phyloP scores from a whole-genome alignment of 2,329 filamentous ascomycete genomes.

The Lecanoromycetidae sp. region DNA sequence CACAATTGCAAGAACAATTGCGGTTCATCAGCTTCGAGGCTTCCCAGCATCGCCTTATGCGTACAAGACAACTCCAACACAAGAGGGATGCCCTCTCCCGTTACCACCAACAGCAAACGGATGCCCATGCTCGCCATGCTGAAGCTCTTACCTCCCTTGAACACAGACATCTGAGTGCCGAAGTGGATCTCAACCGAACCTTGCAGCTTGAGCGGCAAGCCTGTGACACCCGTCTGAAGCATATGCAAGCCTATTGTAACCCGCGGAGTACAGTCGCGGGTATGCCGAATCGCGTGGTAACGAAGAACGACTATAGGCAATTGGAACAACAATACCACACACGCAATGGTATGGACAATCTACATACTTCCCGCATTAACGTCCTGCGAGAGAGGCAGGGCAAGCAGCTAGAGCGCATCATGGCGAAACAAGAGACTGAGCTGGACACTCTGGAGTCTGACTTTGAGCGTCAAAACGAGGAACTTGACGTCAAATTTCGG shows the following conservation, averaged over 20 bases:
- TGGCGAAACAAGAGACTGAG: slow-evolving; percentile 44
- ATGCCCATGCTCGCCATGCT: slow-evolving; percentile 44
- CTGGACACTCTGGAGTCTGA: slow-evolving; percentile 35
- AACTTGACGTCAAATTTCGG: slow-evolving; percentile 33
- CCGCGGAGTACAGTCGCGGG: slow-evolving; percentile 27
- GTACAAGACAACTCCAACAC: slow-evolving; percentile 38
- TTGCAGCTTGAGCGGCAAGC: slow-evolving; percentile 45
- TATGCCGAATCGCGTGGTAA: slow-evolving; percentile 43
- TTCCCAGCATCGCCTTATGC: slow-evolving; percentile 40
- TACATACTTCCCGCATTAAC: slow-evolving; percentile 51
- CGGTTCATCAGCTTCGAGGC: slow-evolving; percentile 41
- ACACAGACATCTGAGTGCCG: slow-evolving; percentile 49
- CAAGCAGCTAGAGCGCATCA: slow-evolving; percentile 48
- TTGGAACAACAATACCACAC: slow-evolving; percentile 50
- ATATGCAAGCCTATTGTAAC: slow-evolving; percentile 56
- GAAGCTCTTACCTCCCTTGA: slow-evolving; percentile 46
- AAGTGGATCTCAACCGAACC: slow-evolving; percentile 45
- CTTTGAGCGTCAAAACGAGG: slow-evolving; percentile 40
- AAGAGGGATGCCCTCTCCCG: slow-evolving; percentile 38
- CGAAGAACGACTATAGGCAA: slow-evolving; percentile 47
- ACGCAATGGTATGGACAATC: slow-evolving; percentile 46
- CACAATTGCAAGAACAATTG: slow-evolving; percentile 41
- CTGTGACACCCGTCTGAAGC: slow-evolving; percentile 45
- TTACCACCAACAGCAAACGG: slow-evolving; percentile 38
- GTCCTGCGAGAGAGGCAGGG: slow-evolving; percentile 53